phyloP scores from a whole-genome alignment of 2,329 filamentous ascomycete genomes.

The Monilinia laxa region DNA sequence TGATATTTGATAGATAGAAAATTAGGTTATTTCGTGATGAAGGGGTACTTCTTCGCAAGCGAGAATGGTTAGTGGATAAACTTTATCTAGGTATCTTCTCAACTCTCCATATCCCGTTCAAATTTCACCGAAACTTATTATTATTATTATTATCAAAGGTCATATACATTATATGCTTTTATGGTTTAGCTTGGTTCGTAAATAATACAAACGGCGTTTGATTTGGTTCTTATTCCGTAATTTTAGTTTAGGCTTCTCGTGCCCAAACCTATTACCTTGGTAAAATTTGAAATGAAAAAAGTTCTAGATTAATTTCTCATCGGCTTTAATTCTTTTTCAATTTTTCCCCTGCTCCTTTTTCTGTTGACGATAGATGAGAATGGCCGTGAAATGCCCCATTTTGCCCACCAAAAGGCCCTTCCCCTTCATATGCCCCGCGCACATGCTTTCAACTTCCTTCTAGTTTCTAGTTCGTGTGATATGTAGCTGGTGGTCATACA shows the following conservation, averaged over 20 bases:
- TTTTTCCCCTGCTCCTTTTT: too few relatives aligned
- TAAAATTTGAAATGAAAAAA: background rate
- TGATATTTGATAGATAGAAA: background rate
- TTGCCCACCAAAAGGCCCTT: slow-evolving; percentile 15
- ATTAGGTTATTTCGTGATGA: background rate
- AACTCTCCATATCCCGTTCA: background rate
- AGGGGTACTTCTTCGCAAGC: background rate
- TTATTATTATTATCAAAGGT: background rate
- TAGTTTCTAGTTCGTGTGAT: slow-evolving; percentile 16
- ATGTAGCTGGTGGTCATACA: background rate
- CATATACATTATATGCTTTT: background rate
- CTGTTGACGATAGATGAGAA: background rate
- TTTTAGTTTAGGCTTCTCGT: slow-evolving; percentile 2
- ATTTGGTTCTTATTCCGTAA: background rate
- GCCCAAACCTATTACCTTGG: background rate
- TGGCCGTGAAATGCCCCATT: slow-evolving; percentile 10
- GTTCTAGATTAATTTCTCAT: slow-evolving; percentile 5
- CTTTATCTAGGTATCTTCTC: background rate
- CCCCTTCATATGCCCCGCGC: slow-evolving; percentile 6
- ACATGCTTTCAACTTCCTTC: slow-evolving; percentile 13
- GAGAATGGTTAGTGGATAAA: slow-evolving; percentile 16
- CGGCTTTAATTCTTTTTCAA: too few relatives aligned
- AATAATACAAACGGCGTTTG: background rate
- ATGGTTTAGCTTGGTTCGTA: background rate
- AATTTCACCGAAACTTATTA: background rate